A percentile compares a stretch with the other conserved stretches of the same genome.
Conservation (phyloP, 2,329 filamentous ascomycete genomes). For the Drechslera avenae region DNA sequence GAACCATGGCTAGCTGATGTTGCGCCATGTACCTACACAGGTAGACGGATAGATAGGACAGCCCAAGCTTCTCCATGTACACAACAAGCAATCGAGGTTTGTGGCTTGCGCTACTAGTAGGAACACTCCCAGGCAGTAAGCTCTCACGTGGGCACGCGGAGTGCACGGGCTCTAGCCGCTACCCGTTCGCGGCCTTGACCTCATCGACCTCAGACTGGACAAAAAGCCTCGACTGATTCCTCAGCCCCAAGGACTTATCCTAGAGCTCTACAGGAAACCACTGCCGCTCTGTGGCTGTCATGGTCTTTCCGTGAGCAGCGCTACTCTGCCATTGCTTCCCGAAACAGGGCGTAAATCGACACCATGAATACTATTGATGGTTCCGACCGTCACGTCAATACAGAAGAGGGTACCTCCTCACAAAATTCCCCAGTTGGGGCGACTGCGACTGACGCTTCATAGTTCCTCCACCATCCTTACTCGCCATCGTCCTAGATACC, state of each 20-base stretch:
- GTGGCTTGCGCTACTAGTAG: too few species aligned
- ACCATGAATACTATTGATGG: slow-evolving; percentile 70
- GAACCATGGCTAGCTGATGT: too few species aligned
- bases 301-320: background rate
- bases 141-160: slow-evolving; percentile 18
- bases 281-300: background rate
- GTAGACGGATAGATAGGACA: too few species aligned
- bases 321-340: background rate
- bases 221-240: background rate
- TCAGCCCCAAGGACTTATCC: background rate
- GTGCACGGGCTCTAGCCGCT: slow-evolving; percentile 6
- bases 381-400: slow-evolving; percentile 52
- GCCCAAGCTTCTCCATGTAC: too few species aligned
- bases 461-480: slow-evolving; percentile 75
- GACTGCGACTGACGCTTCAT: slow-evolving; percentile 12
- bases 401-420: slow-evolving; percentile 38
- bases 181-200: slow-evolving; percentile 12
- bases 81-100: too few species aligned
- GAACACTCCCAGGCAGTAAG: background rate
- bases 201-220: slow-evolving; percentile 7
- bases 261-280: background rate
- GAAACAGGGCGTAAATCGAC: background rate
- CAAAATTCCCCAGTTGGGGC: background rate
- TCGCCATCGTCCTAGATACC: slow-evolving; percentile 91
- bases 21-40: too few species aligned